Percentiles rank a stretch among this genome's conserved stretches.
Evolutionary conservation across 306 rosid genomes (phyloP).

Genomic region (Quercus alba): DNA sequence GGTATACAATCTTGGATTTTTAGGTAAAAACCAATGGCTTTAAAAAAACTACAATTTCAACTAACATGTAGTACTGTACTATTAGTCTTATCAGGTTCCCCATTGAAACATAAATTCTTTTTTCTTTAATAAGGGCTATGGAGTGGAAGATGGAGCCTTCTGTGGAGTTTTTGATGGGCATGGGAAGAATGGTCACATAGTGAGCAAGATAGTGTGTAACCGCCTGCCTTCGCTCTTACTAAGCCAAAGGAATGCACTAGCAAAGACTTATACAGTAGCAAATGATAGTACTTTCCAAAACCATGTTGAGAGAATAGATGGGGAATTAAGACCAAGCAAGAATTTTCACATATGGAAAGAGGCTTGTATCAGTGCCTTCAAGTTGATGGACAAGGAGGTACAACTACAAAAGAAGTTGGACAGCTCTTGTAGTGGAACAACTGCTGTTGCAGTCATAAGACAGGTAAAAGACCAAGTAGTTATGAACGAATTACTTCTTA

Average conservation of each 20-base stretch:
- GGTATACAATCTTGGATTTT: background rate
- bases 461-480: conserved; percentile 35
- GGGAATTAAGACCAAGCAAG: conserved; percentile 10
- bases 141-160: conserved; percentile 35
- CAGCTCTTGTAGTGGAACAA: conserved; percentile 58
- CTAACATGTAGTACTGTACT: too few relatives aligned
- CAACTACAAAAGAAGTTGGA: conserved; percentile 57
- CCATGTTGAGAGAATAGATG: background rate
- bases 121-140: conserved; percentile 42
- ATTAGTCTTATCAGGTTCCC: background rate
- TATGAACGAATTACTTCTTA: background rate
- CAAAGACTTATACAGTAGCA: conserved; percentile 1
- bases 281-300: conserved; percentile 3
- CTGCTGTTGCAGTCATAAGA: conserved; percentile 61
- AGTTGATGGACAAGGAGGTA: conserved; percentile 68
- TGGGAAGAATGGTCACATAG: conserved; percentile 67
- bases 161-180: conserved; percentile 87
- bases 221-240: conserved; percentile 43
- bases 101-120: background rate
- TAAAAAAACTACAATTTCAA: background rate
- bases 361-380: conserved; percentile 48
- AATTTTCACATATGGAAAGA: conserved; percentile 40
- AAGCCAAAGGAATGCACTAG: conserved; percentile 27
- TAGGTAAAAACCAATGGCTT: background rate
- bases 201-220: conserved; percentile 52